Base-by-base conservation (phyloP, 2,329 filamentous ascomycete genomes). In the Scedosporium minutisporum region DNA sequence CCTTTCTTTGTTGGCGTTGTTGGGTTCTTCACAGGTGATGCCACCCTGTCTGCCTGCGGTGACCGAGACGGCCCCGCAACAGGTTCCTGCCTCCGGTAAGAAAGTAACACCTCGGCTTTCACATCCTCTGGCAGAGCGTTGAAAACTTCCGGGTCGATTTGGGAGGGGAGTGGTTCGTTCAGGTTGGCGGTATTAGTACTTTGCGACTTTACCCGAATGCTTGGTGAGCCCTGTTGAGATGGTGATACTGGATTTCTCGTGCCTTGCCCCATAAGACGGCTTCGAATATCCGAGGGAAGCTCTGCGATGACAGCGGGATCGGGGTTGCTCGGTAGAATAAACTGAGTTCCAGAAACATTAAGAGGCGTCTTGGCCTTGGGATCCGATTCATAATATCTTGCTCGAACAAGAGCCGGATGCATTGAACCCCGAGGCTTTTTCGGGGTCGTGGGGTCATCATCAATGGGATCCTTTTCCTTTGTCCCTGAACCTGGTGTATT, bases 341-440 rank as follows among this genome's bases (percentile, higher is more conserved):
- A 99, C 69, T 99, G 95, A 0, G 93, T 96, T 1, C 93, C 91
- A 3, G 86, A 80, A 3, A 91, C 83, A 69, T 97, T 96, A 23
- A 96, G 77, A 1, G 87, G 87, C 6, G 82, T 84, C 65, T 82
- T 88, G 23, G 88, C 77, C 74, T 84, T 77, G 66, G 76, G 64
- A 71, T 89, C 75, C 63, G 73, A 76, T 23, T 70, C 68, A 44
- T 61, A 61, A 46, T 80, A 75, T 63, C 76, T 79, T 1, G 80
- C 78, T 66, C 75, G 78, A 2, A 79, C 75, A 58, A 86, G 74
- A 2, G 78, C 77, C 12, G 61, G 61, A 18, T 61, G 60, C 18
- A 44, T 41, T n/a, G 61, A 48, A 14, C 71, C 64, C 65, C 76
- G 83, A 62, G 76, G 77, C 65, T 82, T 86, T 68, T 75, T 76